Evolutionary conservation across 1,284 basidiomycete species (phyloP), one percentile per base, ranked within the genome.

Genomic region (Austroboletus rostrupii): DNA sequence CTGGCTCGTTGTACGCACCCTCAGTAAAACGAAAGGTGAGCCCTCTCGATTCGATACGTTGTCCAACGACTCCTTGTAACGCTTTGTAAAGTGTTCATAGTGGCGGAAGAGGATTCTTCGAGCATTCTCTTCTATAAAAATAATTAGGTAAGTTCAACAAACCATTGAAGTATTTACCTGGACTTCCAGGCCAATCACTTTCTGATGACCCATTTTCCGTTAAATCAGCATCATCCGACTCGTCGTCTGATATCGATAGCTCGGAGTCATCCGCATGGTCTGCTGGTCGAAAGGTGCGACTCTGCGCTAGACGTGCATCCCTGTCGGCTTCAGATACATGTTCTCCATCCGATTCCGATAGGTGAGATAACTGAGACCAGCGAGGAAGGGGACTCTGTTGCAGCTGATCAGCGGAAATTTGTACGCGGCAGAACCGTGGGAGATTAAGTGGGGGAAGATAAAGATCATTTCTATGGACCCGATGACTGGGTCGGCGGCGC

Each of bases 221-320:
- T 38, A 85, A 57, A 59, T 84, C 84, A 31, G 77, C 81, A 57
- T 87, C 72, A 59, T 90, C 89, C 2, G 88, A 90, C 65, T 91
- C 89, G 56, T 90, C 88, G 47, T 79, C 83, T 12, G 77, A 81
- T 57, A 81, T 73, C 47, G 74, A 76, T 28, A 61, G 59, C 45
- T 81, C 76, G 6, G 80, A 73, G 28, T 78, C 78, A n/a, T 69
- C 67, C 35, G 54, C 60, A 33, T 58, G 57, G 36, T 35, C 52
- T 48, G 48, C 66, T 45, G 55, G 71, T 4, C 72, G 77, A 14
- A 72, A 57, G 8, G 78, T 71, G 14, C 85, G 79, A 10, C 78
- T 78, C 54, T 73, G 74, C 80, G 83, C 82, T 50, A 88, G 65
- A 47, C 80, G 78, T 47, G 83, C 81, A 70, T 87, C 85, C 31